phyloP scores from a whole-genome alignment of 2,329 filamentous ascomycete genomes.

The Ascomycota sp. region DNA sequence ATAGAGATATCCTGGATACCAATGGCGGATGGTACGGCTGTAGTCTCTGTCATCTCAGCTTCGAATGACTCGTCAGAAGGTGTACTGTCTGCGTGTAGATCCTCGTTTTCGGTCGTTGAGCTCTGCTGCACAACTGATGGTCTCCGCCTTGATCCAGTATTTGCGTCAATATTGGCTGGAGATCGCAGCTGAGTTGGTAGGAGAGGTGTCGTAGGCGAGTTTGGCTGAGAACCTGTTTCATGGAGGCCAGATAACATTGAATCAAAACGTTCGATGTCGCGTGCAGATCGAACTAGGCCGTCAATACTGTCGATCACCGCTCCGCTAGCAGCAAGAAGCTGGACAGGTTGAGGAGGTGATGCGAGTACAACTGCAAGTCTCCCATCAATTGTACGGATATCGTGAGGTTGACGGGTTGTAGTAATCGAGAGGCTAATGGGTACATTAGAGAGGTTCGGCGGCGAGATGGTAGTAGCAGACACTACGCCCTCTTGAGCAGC shows the following conservation, averaged over 20 bases:
- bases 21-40: slow-evolving; percentile 62
- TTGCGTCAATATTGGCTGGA: slow-evolving; percentile 29
- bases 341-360: slow-evolving; percentile 25
- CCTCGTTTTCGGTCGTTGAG: slow-evolving; percentile 78
- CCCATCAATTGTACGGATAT: slow-evolving; percentile 29
- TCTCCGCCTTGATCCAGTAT: slow-evolving; percentile 41
- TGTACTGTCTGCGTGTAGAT: slow-evolving; percentile 66
- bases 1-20: slow-evolving; percentile 67
- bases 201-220: slow-evolving; percentile 71
- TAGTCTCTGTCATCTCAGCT: slow-evolving; percentile 59
- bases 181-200: slow-evolving; percentile 41
- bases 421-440: slow-evolving; percentile 1
- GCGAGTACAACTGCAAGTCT: slow-evolving; percentile 17
- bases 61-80: slow-evolving; percentile 59
- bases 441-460: slow-evolving; percentile 1
- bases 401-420: slow-evolving; percentile 25
- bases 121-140: slow-evolving; percentile 80
- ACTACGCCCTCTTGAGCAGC: slow-evolving; percentile 8
- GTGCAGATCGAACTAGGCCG: slow-evolving; percentile 59
- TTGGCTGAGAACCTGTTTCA: slow-evolving; percentile 67
- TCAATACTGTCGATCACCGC: slow-evolving; percentile 49
- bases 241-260: slow-evolving; percentile 58
- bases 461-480: slow-evolving; percentile 2
- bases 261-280: slow-evolving; percentile 63
- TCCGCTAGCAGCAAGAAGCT: slow-evolving; percentile 46